Evolutionary conservation across 2,329 filamentous ascomycete species (phyloP), one percentile per base, ranked within the genome.

Genomic region (Epichloe typhina): DNA sequence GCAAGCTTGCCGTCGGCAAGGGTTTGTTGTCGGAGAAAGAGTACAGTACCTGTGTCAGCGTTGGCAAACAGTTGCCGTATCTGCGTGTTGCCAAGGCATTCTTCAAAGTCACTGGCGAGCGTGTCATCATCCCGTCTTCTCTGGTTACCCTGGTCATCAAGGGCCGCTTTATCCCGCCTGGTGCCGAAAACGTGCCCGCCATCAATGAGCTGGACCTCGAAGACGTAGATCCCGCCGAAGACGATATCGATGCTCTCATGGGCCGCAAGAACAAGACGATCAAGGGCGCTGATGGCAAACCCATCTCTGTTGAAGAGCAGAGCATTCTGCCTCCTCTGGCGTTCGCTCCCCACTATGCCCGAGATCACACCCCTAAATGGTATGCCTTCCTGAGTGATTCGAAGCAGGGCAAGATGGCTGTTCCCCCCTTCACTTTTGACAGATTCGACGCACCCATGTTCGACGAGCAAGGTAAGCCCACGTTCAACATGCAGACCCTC

Each of bases 61-160:
- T 96, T 33, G 90, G 89, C 31, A 81, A 82, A 59, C 88, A 96
- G 68, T 76, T 98, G 31, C 93, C 93, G 1, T 79, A 82, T 56
- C 75, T 98, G 50, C 79, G 86, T 52, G 82, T 98, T 11, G 88
- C 88, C 62, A 94, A 89, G 71, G 88, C 89, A 7, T 98, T 95
- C 70, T 98, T 98, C 81, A 98, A 98, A 75, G 94, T 98, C 44
- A 84, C 88, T 49, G 93, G 93, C 63, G 94, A 98, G 70, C 87
- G 86, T 57, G 86, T 84, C 66, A 88, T 98, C 62, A 95, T 91
- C 35, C 90, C 93, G 6, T 88, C 86, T 52, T 95, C 89, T 51
- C 78, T 98, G 38, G 91, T 97, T 21, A 91, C 90, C 55, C 83
- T 98, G 33, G 88, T 98, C 48, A 82, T 98, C 64, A 98, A 98